Percentiles rank a stretch among this genome's conserved stretches.
These are phyloP conservation scores for Aspergillus puulaauensis DNA, from an alignment of 2,329 filamentous ascomycete genomes.

Conservation along the genomic window DNA sequence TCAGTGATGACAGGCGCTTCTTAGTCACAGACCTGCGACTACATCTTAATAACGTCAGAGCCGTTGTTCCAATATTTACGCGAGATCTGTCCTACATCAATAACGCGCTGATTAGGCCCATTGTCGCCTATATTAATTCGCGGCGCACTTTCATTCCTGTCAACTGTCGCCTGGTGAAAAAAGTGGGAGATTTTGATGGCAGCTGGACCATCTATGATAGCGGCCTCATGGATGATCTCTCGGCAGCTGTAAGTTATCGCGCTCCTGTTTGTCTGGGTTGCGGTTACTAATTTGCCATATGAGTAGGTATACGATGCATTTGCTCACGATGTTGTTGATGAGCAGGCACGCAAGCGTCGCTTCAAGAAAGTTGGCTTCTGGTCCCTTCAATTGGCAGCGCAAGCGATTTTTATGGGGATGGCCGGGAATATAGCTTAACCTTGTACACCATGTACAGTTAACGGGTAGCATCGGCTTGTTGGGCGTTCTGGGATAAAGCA, in stretches of 20 bases:
- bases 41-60: conserved; percentile 91
- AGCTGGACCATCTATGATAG: conserved; percentile 94
- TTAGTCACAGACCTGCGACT: conserved; percentile 93
- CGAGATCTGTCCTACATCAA: conserved; percentile 92
- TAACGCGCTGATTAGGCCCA: conserved; percentile 89
- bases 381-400: conserved; percentile 88
- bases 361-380: conserved; percentile 96
- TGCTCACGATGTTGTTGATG: conserved; percentile 83
- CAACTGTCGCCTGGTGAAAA: conserved; percentile 90
- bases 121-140: conserved; percentile 97
- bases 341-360: conserved; percentile 78
- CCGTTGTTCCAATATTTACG: conserved; percentile 88
- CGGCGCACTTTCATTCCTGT: conserved; percentile 94
- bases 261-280: neutral
- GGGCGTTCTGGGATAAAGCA: conserved; percentile 12
- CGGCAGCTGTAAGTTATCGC: conserved; percentile 63
- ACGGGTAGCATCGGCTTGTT: conserved; percentile 4
- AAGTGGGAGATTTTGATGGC: conserved; percentile 84
- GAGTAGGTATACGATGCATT: conserved; percentile 83
- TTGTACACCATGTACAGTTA: conserved; percentile 21
- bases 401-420: conserved; percentile 92
- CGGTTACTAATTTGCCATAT: conserved; percentile 11
- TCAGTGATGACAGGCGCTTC: conserved; percentile 64
- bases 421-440: conserved; percentile 70
- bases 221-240: conserved; percentile 89